Percentiles rank a stretch among this genome's conserved stretches.
Conservation (phyloP, 306 rosid genomes). For the Hippophae tibetana region DNA sequence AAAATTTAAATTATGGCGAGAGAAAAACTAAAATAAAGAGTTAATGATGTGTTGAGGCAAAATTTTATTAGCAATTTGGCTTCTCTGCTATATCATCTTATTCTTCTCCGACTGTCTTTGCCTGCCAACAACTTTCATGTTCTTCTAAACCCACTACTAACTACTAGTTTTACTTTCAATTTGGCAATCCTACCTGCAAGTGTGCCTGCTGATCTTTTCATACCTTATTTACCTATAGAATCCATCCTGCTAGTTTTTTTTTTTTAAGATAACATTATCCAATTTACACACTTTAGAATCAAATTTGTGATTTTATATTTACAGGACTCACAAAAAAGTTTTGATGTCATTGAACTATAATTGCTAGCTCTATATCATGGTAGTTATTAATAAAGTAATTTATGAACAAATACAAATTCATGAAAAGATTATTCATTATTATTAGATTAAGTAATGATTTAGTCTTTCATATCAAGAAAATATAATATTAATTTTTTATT, state of each 20-base stretch:
- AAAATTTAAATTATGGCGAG: background rate
- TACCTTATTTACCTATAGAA: conserved; percentile 10
- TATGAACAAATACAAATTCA: no score
- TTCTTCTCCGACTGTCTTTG: conserved; percentile 21
- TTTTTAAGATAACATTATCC: no score
- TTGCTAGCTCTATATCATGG: no score
- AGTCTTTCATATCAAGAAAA: no score
- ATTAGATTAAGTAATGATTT: no score
- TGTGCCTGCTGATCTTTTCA: background rate
- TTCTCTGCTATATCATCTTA: conserved; percentile 17
- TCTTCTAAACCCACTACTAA: conserved; percentile 16
- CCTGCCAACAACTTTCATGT: conserved; percentile 39
- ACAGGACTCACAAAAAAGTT: no score
- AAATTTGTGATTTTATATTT: no score
- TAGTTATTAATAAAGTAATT: no score
- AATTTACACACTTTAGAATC: no score
- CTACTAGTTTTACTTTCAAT: conserved; percentile 15
- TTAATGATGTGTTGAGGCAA: conserved; percentile 18
- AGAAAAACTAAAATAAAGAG: background rate
- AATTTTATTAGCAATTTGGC: conserved; percentile 18
- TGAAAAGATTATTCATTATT: no score
- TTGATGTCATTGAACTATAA: no score
- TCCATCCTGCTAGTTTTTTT: background rate
- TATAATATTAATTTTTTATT: no score
- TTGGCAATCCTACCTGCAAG: conserved; percentile 2